Evolutionary conservation across 257 asterid species (phyloP).

Genomic region (Plantago elongata): DNA sequence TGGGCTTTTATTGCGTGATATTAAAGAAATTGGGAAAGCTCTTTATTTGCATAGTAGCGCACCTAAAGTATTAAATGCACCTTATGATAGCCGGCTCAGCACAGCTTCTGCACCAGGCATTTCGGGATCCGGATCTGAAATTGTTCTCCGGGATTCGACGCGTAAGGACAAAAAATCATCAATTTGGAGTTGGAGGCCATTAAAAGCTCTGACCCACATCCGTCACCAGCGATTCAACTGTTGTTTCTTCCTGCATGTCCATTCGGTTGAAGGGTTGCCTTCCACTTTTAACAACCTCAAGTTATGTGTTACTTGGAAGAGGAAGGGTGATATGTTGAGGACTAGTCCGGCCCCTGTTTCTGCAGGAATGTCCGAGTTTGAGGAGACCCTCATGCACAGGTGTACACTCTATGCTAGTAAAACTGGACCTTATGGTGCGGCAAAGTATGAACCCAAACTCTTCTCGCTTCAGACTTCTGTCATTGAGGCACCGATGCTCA

Average conservation of each 20-base stretch:
- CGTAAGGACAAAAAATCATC: slow-evolving; percentile 60
- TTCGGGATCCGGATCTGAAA: slow-evolving; percentile 27
- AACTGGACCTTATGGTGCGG: slow-evolving; percentile 45
- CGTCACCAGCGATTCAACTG: slow-evolving; percentile 53
- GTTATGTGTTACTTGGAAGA: slow-evolving; percentile 64
- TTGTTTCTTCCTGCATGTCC: slow-evolving; percentile 76
- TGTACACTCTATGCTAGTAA: slow-evolving; percentile 52
- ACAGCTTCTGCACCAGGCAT: slow-evolving; percentile 24
- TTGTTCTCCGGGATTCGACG: slow-evolving; percentile 23
- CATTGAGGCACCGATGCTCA: slow-evolving; percentile 53
- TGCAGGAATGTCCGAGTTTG: slow-evolving; percentile 60
- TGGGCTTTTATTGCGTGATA: slow-evolving; percentile 62
- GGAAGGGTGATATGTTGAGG: slow-evolving; percentile 43
- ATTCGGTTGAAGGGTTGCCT: slow-evolving; percentile 66
- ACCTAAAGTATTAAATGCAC: slow-evolving; percentile 35
- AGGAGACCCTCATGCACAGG: slow-evolving; percentile 72
- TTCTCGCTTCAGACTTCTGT: slow-evolving; percentile 57
- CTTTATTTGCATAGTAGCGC: slow-evolving; percentile 55
- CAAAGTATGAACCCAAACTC: slow-evolving; percentile 64
- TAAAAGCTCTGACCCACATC: slow-evolving; percentile 60
- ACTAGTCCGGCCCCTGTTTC: slow-evolving; percentile 52
- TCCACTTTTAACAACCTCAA: slow-evolving; percentile 50
- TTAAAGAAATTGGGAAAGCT: slow-evolving; percentile 77
- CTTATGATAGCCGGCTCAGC: slow-evolving; percentile 21
- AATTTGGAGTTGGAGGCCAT: slow-evolving; percentile 82